Evolutionary conservation across 768 basidiomycete genomes (phyloP), one percentile per base, ranked within the genome.

Genomic region (Austroboletus eburneus): DNA sequence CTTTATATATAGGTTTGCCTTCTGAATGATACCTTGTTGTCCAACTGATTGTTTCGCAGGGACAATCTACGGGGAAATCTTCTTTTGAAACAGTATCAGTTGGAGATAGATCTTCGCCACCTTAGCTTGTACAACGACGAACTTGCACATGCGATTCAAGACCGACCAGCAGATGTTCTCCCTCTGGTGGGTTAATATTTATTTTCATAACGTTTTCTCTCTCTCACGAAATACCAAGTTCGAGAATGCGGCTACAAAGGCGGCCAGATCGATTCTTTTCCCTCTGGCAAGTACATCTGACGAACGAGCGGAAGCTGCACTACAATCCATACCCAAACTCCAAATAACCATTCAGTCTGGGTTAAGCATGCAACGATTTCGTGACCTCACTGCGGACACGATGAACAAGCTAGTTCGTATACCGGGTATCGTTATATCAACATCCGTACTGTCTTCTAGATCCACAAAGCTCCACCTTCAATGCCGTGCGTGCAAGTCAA

Each of bases 381-480:
- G 96, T 34, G 92, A 93, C 35, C 80, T 99, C 34, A 89, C 88
- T 0, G 96, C 96, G 9, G 80, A 93, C 57, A 92, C 87, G 18
- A 88, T 98, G 77, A 94, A 92, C 61, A 93, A 90, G 62, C 83
- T 99, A 35, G 25, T 27, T 27, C 25, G 25, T 49, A 80, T 97
- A 35, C 96, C 96, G 2, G 96, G 96, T 25, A 99, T 99, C 58
- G 93, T 98, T 63, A 97, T 98, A 63, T 94, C 94, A 25, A 91
- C 96, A 0, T 95, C 93, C 9, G 85, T 92, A 16, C 78, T 98
- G 18, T 90, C 92, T 1, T 90, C 95, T 2, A 84, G 95, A 36
- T 92, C 96, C 9, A 93, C 92, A 18, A 90, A 87, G 53, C 77
- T 99, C 5, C 85, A 90, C 57, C 76, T 99, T 16, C 92, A 93